phyloP scores from a whole-genome alignment of 129 eudicot species.

The Saussurea involucrata region DNA sequence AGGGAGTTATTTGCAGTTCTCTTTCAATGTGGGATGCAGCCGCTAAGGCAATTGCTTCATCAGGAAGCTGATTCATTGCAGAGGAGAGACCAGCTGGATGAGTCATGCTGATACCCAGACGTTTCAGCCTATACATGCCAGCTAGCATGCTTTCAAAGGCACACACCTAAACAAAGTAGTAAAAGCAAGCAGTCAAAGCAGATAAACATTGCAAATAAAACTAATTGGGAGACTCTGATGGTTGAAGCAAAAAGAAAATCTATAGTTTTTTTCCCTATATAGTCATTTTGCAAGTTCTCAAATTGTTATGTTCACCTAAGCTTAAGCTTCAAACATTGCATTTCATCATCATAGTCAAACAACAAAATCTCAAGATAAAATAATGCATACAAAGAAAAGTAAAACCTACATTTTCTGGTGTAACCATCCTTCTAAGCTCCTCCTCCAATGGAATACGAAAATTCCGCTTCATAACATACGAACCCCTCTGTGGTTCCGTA shows the following conservation, averaged over 20 bases:
- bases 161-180: constrained; percentile 53
- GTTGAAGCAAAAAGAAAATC: background rate
- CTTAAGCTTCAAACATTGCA: background rate
- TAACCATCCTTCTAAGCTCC: constrained; percentile 85
- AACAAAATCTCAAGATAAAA: background rate
- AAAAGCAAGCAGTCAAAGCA: background rate
- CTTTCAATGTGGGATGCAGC: constrained; percentile 99
- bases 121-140: constrained; percentile 83
- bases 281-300: background rate
- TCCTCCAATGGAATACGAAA: constrained; percentile 88
- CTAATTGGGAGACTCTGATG: too few relatives aligned
- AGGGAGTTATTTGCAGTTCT: constrained; percentile 94
- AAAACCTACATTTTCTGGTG: constrained; percentile 86
- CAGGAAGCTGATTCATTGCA: constrained; percentile 98
- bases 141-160: constrained; percentile 97
- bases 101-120: constrained; percentile 88
- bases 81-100: constrained; percentile 76
- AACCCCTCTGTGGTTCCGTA: constrained; percentile 51
- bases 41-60: constrained; percentile 94
- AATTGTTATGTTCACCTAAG: background rate
- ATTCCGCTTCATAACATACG: constrained; percentile 83
- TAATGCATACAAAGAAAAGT: background rate
- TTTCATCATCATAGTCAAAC: background rate
- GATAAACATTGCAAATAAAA: background rate
- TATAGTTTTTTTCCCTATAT: background rate